A percentile compares a stretch with the other conserved stretches of the same genome.
These are phyloP conservation scores for Senna tora DNA, from an alignment of 306 rosid genomes.

Conservation along the genomic window DNA sequence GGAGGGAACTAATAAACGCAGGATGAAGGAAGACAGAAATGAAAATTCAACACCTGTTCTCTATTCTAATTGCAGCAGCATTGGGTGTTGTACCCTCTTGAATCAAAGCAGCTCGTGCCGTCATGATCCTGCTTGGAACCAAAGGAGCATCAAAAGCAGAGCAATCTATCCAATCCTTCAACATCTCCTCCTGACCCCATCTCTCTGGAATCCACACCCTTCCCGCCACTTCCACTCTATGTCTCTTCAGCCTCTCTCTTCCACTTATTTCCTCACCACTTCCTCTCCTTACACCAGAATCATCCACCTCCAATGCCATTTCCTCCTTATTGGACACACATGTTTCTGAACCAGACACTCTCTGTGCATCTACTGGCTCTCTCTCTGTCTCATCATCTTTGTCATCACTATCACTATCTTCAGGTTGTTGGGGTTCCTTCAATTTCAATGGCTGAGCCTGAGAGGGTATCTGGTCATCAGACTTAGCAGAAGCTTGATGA, in stretches of 20 bases:
- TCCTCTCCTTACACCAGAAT: neutral
- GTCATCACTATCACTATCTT: neutral
- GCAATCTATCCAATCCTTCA: slow-evolving; percentile 89
- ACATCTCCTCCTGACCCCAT: slow-evolving; percentile 91
- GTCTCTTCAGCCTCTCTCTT: slow-evolving; percentile 79
- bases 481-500: slow-evolving; percentile 20
- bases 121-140: slow-evolving; percentile 55
- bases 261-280: slow-evolving; percentile 38
- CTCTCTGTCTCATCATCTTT: neutral
- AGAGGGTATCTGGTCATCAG: slow-evolving; percentile 22
- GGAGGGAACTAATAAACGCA: neutral
- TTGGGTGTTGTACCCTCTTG: slow-evolving; percentile 56
- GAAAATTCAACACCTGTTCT: slow-evolving; percentile 62
- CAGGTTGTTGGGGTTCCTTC: slow-evolving; percentile 24
- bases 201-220: slow-evolving; percentile 86
- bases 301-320: slow-evolving; percentile 11
- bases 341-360: slow-evolving; percentile 23
- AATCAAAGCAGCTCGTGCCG: slow-evolving; percentile 75
- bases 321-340: slow-evolving; percentile 13
- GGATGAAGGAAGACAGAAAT: neutral
- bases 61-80: slow-evolving; percentile 48
- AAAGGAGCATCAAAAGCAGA: slow-evolving; percentile 74
- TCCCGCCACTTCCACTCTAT: slow-evolving; percentile 71
- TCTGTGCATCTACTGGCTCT: neutral
- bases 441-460: slow-evolving; percentile 37